These are phyloP conservation scores for Neonothopanus nambi DNA, from an alignment of 1,284 basidiomycete species.

Conservation along the genomic window DNA sequence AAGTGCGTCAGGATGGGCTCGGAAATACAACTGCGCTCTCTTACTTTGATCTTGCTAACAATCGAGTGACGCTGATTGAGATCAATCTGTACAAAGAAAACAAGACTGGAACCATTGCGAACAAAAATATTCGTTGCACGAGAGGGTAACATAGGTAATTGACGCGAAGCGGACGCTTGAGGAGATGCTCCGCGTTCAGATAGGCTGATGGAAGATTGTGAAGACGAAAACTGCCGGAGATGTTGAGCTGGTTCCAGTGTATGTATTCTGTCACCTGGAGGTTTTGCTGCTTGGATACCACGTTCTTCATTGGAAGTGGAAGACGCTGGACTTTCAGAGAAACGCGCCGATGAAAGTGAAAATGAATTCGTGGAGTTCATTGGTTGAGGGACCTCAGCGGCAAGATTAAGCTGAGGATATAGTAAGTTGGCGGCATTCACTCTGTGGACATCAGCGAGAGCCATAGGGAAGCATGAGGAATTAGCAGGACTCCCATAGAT, in stretches of 20 bases:
- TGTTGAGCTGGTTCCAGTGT: too few species aligned
- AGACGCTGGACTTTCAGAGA: neutral
- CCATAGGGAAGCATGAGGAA: neutral
- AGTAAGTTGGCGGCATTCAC: neutral
- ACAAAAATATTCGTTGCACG: slow-evolving; percentile 6
- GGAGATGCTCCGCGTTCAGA: too few species aligned
- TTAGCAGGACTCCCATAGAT: too few species aligned
- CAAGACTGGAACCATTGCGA: slow-evolving; percentile 35
- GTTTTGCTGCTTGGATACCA: too few species aligned
- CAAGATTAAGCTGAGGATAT: neutral
- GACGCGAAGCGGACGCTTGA: too few species aligned
- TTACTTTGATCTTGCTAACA: slow-evolving; percentile 58
- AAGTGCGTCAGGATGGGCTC: slow-evolving; percentile 7
- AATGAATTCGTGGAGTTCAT: neutral
- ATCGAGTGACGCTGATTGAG: slow-evolving; percentile 45
- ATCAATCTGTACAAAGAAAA: slow-evolving; percentile 63
- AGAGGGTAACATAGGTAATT: too few species aligned
- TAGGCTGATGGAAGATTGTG: too few species aligned
- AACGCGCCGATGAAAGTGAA: neutral
- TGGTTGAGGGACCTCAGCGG: neutral
- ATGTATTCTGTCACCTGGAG: too few species aligned
- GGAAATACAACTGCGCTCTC: neutral
- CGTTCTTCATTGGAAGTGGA: too few species aligned
- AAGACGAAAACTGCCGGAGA: too few species aligned
- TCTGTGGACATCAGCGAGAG: slow-evolving; percentile 5